Conservation (phyloP, 305 asterid species). For the Fraxinus xanthoxyloides region DNA sequence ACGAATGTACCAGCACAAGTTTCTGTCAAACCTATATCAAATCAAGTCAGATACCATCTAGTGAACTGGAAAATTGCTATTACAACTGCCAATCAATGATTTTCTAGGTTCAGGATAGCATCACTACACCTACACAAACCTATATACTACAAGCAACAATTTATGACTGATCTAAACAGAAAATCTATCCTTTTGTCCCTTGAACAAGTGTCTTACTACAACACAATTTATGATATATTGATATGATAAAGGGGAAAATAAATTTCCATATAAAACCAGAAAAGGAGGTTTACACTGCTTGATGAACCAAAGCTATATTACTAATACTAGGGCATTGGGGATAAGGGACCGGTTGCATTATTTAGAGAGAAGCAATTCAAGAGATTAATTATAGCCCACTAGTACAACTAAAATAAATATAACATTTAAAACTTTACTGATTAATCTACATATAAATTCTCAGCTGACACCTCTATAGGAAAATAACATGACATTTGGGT, state of each 20-base stretch:
- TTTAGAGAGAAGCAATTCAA: neutral
- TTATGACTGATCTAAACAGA: neutral
- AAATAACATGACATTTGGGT: slow-evolving; percentile 4
- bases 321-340: slow-evolving; percentile 8
- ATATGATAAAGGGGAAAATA: neutral
- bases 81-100: slow-evolving; percentile 4
- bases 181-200: neutral
- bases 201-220: neutral
- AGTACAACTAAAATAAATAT: neutral
- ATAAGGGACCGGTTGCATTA: neutral
- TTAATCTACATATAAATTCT: neutral
- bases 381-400: neutral
- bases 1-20: slow-evolving; percentile 93
- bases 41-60: neutral
- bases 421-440: neutral
- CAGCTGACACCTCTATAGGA: slow-evolving; percentile 11
- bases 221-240: neutral
- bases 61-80: slow-evolving; percentile 16
- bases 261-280: slow-evolving; percentile 11
- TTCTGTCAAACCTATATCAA: slow-evolving; percentile 79
- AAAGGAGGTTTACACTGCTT: slow-evolving; percentile 8
- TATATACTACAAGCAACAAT: neutral
- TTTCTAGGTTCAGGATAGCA: slow-evolving; percentile 7
- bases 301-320: slow-evolving; percentile 7
- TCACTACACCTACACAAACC: slow-evolving; percentile 5